A percentile compares a stretch with the other conserved stretches of the same genome.
Evolutionary conservation across 2,329 filamentous ascomycete genomes (phyloP).

Genomic region (Hypoxylon sp.): DNA sequence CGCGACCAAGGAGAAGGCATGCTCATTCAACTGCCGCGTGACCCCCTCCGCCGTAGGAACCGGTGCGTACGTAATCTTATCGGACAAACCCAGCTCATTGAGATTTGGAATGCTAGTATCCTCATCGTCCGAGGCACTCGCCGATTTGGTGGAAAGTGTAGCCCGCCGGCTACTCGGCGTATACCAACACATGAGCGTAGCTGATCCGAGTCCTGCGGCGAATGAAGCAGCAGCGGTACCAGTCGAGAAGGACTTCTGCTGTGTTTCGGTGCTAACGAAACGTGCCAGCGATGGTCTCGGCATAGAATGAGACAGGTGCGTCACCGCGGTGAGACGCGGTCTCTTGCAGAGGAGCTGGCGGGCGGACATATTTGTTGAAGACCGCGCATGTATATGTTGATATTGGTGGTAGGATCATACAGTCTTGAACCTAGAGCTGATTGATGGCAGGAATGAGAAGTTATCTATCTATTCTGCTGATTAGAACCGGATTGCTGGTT

Average conservation of each 20-base stretch:
- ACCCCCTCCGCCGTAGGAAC: slow-evolving; percentile 46
- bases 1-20: slow-evolving; percentile 40
- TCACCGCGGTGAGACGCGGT: slow-evolving; percentile 39
- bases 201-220: slow-evolving; percentile 38
- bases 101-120: slow-evolving; percentile 44
- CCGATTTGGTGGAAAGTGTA: background rate
- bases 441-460: background rate
- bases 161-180: slow-evolving; percentile 18
- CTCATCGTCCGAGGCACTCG: slow-evolving; percentile 3
- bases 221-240: slow-evolving; percentile 33
- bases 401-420: background rate
- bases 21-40: slow-evolving; percentile 49
- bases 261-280: slow-evolving; percentile 42
- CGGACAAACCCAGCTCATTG: slow-evolving; percentile 44
- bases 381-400: slow-evolving; percentile 9
- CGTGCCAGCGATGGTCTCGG: slow-evolving; percentile 34
- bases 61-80: slow-evolving; percentile 44
- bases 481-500: background rate
- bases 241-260: slow-evolving; percentile 21
- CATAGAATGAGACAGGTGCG: slow-evolving; percentile 25
- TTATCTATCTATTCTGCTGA: background rate
- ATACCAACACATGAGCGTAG: slow-evolving; percentile 34
- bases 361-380: slow-evolving; percentile 34
- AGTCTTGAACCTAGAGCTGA: background rate
- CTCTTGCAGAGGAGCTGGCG: slow-evolving; percentile 40